These are phyloP conservation scores for Claviceps purpurea DNA, from an alignment of 2,329 filamentous ascomycete species.

Conservation along the genomic window DNA sequence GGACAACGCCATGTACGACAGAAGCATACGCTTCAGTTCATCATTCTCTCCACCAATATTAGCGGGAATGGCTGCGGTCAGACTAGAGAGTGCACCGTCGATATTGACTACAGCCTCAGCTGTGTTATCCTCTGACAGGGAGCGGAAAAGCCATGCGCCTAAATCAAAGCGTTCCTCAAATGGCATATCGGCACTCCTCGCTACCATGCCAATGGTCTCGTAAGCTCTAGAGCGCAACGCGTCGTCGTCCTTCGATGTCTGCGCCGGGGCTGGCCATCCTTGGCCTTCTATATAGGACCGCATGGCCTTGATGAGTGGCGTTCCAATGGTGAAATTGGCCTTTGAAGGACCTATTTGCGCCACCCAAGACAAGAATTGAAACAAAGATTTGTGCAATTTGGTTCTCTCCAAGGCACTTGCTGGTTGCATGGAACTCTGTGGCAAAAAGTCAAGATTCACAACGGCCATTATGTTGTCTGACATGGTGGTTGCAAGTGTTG, in stretches of 20 bases:
- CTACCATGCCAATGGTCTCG: slow-evolving; percentile 76
- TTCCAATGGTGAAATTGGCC: slow-evolving; percentile 51
- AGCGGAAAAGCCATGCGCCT: slow-evolving; percentile 67
- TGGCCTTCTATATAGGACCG: slow-evolving; percentile 63
- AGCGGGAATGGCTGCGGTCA: slow-evolving; percentile 36
- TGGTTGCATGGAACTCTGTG: slow-evolving; percentile 13
- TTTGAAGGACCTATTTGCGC: slow-evolving; percentile 54
- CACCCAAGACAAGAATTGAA: slow-evolving; percentile 78
- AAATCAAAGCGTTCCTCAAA: slow-evolving; percentile 39
- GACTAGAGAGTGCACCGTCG: slow-evolving; percentile 72
- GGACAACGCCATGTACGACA: slow-evolving; percentile 50
- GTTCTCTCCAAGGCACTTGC: slow-evolving; percentile 56
- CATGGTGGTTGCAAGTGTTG: slow-evolving; percentile 57
- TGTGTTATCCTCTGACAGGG: slow-evolving; percentile 66
- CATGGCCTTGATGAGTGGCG: slow-evolving; percentile 54
- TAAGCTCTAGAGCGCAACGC: slow-evolving; percentile 69
- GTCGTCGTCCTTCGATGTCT: slow-evolving; percentile 44
- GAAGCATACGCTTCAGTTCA: slow-evolving; percentile 39
- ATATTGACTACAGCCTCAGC: slow-evolving; percentile 72
- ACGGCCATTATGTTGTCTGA: slow-evolving; percentile 53
- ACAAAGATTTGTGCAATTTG: slow-evolving; percentile 70
- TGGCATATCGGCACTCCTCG: slow-evolving; percentile 48
- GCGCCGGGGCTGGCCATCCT: slow-evolving; percentile 64
- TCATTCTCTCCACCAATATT: slow-evolving; percentile 16
- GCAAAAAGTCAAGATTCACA: slow-evolving; percentile 52